Evolutionary conservation across 345 rosid genomes (phyloP), one percentile per base, ranked within the genome.

Genomic region (Aquilaria malaccensis): DNA sequence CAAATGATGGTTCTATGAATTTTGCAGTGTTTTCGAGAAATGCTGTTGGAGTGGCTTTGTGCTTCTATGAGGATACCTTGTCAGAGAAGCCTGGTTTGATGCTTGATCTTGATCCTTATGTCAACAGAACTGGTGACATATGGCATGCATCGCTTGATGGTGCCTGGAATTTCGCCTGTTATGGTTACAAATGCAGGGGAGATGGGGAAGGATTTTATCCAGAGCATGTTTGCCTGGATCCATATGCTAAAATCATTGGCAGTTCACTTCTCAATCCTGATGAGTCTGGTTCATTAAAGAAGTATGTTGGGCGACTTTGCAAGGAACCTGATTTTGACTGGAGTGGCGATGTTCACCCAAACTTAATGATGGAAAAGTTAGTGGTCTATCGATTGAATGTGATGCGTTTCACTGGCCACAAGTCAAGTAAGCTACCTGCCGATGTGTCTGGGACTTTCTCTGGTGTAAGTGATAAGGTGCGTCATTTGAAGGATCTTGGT

Each of bases 71-170:
- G 73, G 92, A 87, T 31, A 53, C 32, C n/a, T 55, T 70, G 62
- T 65, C 76, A 2, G 84, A 77, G 31, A 72, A 63, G 60, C 97
- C 99, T 55, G 83, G 92, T 61, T 65, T 94, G 64, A 95, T 87
- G 86, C 87, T 90, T 70, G 96, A 90, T 79, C 95, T 94, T 9
- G 93, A 94, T 74, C 90, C 95, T 1, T 80, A 80, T 63, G 88
- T 88, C 54, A 83, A 94, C 73, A 82, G 88, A 72, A 74, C 95
- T 22, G 96, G 99, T 70, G 91, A 90, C 71, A 70, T 82, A 43
- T 88, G 99, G 95, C 99, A 87, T 77, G 92, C 86, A 46, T 82
- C 85, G 2, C 9, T 88, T 37, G 91, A 82, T 33, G 73, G 69
- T 13, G 45, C 86, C 2, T 70, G 79, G 82, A 76, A 53, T 46